Evolutionary conservation across 2,329 filamentous ascomycete species (phyloP).

Genomic region (Sarocladium strictum): DNA sequence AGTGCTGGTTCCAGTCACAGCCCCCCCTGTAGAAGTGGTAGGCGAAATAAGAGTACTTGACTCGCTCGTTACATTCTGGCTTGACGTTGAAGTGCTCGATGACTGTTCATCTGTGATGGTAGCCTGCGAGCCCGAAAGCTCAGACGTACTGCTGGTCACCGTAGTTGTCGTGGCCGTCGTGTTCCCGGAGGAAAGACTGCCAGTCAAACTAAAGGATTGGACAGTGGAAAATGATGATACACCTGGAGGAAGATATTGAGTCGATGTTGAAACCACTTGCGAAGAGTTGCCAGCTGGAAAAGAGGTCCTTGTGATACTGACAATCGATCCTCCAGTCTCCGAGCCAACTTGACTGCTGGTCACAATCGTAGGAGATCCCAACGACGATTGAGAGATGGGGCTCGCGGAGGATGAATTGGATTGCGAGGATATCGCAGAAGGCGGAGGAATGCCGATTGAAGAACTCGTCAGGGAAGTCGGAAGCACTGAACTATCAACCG

Average conservation of each 20-base stretch:
- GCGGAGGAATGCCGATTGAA: background rate
- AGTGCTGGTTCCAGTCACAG: no score
- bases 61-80: no score
- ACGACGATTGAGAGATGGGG: background rate
- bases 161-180: no score
- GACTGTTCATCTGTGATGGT: no score
- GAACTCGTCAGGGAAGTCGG: background rate
- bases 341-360: background rate
- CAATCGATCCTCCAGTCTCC: background rate
- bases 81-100: no score
- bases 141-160: no score
- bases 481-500: background rate
- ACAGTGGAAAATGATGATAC: background rate
- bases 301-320: background rate
- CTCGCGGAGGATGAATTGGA: background rate
- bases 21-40: no score
- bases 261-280: background rate
- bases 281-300: background rate
- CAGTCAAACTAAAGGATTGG: background rate
- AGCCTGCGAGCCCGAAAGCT: no score
- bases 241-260: background rate
- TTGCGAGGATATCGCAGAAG: background rate
- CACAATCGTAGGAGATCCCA: background rate
- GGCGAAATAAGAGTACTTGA: no score
- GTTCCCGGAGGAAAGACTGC: background rate